These are phyloP conservation scores for Pachysandra terminalis DNA, from an alignment of 164 flowering plant genomes.

Conservation along the genomic window DNA sequence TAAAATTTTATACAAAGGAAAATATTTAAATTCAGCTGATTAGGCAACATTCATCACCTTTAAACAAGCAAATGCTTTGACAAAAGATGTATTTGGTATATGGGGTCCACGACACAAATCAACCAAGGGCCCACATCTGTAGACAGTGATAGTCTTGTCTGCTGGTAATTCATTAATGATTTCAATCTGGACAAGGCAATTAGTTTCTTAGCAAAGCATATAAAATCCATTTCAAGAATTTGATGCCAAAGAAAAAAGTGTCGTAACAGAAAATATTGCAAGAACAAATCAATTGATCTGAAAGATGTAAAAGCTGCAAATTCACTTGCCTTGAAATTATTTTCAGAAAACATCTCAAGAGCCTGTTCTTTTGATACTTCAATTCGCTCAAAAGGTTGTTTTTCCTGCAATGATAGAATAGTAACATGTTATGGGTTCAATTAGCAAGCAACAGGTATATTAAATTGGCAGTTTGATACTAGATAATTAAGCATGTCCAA, in stretches of 20 bases:
- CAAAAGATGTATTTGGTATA: conserved; percentile 96
- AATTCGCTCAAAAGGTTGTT: conserved; percentile 96
- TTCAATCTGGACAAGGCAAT: conserved; percentile 54
- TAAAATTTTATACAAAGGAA: too few species aligned
- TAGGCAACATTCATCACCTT: conserved; percentile 49
- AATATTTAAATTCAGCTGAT: too few species aligned
- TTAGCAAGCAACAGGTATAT: too few species aligned
- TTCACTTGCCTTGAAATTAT: conserved; percentile 67
- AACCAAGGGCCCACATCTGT: conserved; percentile 97
- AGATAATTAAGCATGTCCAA: too few species aligned
- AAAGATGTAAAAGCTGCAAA: background rate
- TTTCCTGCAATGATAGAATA: conserved; percentile 60
- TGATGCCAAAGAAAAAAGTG: too few species aligned
- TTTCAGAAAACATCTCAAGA: conserved; percentile 92
- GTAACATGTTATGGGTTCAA: too few species aligned
- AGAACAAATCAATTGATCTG: too few species aligned
- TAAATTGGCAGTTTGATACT: too few species aligned
- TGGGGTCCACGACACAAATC: conserved; percentile 99
- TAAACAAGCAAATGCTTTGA: conserved; percentile 81
- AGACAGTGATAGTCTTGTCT: conserved; percentile 97
- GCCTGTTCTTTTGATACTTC: conserved; percentile 92
- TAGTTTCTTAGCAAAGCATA: background rate
- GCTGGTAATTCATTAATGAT: conserved; percentile 87
- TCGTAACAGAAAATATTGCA: too few species aligned
- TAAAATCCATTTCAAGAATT: too few species aligned